phyloP scores from a whole-genome alignment of 345 rosid species.

The Litchi chinensis region DNA sequence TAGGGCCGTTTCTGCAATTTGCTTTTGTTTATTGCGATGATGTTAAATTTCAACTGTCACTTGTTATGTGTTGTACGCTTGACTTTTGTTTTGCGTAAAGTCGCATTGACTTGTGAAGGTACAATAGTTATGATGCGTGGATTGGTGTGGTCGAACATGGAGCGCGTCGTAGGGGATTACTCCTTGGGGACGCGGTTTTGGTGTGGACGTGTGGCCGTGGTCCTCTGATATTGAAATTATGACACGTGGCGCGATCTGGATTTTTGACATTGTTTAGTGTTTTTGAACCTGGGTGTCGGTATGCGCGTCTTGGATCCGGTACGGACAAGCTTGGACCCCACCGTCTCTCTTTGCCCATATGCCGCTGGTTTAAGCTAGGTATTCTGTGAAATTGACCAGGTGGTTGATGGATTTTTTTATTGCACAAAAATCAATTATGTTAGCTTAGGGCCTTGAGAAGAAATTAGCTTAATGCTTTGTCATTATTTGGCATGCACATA shows the following conservation, averaged over 20 bases:
- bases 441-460: not conserved
- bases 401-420: not conserved
- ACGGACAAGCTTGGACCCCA: not conserved
- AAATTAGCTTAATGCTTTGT: too few species aligned
- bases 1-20: too few species aligned
- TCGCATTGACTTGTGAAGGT: not conserved
- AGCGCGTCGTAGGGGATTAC: constrained; percentile 3
- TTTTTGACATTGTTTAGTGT: not conserved
- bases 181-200: not conserved
- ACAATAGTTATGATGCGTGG: not conserved
- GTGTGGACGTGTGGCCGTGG: not conserved
- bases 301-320: constrained; percentile 5
- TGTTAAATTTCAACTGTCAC: not conserved
- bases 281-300: constrained; percentile 29
- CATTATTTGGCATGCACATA: too few species aligned
- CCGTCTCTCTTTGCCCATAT: not conserved
- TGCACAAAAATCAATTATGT: not conserved
- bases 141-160: not conserved
- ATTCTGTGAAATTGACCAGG: too few species aligned
- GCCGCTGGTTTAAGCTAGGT: not conserved
- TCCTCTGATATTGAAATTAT: not conserved
- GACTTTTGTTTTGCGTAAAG: not conserved
- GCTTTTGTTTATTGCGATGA: too few species aligned
- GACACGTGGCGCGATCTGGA: constrained; percentile 33
- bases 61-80: not conserved